Conservation (phyloP, 176 grass and related monocot genomes). For the Tillandsia fasciculata region DNA sequence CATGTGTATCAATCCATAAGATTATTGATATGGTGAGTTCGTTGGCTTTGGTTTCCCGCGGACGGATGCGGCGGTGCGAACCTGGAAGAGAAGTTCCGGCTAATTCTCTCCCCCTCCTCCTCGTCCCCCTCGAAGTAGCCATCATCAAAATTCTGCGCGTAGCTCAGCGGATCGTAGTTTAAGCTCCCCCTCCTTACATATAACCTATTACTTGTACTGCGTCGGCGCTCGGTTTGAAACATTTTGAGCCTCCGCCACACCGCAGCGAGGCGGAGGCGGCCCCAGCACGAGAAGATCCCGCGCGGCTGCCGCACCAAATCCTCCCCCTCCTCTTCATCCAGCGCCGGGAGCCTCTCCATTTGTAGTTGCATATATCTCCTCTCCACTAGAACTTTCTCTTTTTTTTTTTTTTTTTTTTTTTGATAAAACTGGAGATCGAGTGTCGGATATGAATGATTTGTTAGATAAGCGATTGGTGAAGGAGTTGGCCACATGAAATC, state of each 20-base stretch:
- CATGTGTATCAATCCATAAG: too few relatives aligned
- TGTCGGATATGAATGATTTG: background rate
- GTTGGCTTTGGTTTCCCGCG: too few relatives aligned
- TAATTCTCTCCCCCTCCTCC: background rate
- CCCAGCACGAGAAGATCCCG: constrained; percentile 19
- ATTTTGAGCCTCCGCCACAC: background rate
- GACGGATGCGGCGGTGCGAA: background rate
- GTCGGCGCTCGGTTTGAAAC: background rate
- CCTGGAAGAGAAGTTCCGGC: constrained; percentile 10
- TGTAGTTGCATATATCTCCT: background rate
- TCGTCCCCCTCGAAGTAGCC: background rate
- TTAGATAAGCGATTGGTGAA: constrained; percentile 15
- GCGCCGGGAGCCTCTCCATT: constrained; percentile 17
- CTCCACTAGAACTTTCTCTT: too few relatives aligned
- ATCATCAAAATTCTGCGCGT: constrained; percentile 21
- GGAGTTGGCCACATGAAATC: background rate
- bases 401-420: too few relatives aligned
- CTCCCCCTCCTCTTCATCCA: constrained; percentile 24
- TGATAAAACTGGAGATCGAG: too few relatives aligned
- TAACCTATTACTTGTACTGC: background rate
- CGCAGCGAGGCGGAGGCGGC: background rate
- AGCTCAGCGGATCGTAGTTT: constrained; percentile 22
- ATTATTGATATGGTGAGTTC: too few relatives aligned
- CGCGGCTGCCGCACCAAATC: background rate
- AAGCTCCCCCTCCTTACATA: constrained; percentile 2